Conservation (phyloP, 1,139 yeast species). For the Yamadazyma epiphylla region DNA sequence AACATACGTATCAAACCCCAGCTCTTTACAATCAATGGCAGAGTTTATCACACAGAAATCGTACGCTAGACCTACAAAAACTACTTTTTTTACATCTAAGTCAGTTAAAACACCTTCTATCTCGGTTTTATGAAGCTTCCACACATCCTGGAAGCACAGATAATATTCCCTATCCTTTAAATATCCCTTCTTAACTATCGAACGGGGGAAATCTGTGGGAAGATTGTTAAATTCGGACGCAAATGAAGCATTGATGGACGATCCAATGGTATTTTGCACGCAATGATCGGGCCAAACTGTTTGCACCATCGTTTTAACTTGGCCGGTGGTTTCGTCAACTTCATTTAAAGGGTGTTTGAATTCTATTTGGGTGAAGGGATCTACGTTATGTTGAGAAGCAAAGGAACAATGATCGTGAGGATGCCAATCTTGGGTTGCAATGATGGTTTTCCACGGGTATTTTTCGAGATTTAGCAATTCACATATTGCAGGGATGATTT, state of each 20-base stretch:
- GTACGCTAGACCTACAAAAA: constrained; percentile 77
- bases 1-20: constrained; percentile 65
- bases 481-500: constrained; percentile 49
- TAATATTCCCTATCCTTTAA: constrained; percentile 75
- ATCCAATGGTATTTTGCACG: constrained; percentile 65
- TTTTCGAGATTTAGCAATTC: constrained; percentile 31
- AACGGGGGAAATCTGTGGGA: constrained; percentile 19
- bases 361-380: constrained; percentile 49
- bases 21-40: constrained; percentile 59
- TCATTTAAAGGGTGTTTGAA: constrained; percentile 52
- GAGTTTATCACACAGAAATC: constrained; percentile 83
- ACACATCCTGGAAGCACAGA: constrained; percentile 81
- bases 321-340: constrained; percentile 21
- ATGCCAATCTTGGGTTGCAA: constrained; percentile 90
- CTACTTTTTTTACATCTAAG: constrained; percentile 54
- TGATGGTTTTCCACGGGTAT: constrained; percentile 56
- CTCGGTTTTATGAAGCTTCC: constrained; percentile 72
- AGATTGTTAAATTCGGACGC: constrained; percentile 20
- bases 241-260: constrained; percentile 53
- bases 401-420: constrained; percentile 76
- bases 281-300: constrained; percentile 92
- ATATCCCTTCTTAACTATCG: constrained; percentile 65
- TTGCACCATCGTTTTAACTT: constrained; percentile 29
- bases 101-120: constrained; percentile 45
- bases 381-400: constrained; percentile 60